These are phyloP conservation scores for Candida xyloterini DNA, from an alignment of 805 yeast species.

Conservation along the genomic window DNA sequence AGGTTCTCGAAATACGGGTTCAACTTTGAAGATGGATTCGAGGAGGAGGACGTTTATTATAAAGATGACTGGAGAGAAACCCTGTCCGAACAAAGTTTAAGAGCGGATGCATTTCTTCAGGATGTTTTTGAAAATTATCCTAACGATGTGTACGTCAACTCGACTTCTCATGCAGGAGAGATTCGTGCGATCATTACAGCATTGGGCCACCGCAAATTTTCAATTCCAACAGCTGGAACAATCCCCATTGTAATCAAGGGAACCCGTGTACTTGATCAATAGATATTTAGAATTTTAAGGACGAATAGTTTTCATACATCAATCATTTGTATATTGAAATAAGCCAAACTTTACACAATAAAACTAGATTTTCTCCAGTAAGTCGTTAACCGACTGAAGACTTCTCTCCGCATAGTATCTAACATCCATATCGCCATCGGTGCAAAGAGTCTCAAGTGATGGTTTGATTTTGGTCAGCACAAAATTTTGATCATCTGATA, in stretches of 20 bases:
- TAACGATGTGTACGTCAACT: constrained; percentile 38
- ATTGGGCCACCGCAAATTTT: constrained; percentile 51
- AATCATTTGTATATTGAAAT: no score
- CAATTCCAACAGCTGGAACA: constrained; percentile 65
- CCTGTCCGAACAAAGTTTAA: constrained; percentile 44
- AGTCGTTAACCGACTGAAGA: constrained; percentile 19
- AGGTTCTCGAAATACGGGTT: constrained; percentile 43
- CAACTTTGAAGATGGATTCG: constrained; percentile 40
- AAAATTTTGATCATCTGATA: constrained; percentile 33
- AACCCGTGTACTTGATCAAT: constrained; percentile 15
- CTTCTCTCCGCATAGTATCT: constrained; percentile 74
- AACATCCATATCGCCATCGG: constrained; percentile 86
- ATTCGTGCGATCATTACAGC: constrained; percentile 51
- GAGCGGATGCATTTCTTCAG: constrained; percentile 47
- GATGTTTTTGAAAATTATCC: constrained; percentile 36
- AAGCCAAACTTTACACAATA: neutral
- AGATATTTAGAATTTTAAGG: neutral
- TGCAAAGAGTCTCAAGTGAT: constrained; percentile 57
- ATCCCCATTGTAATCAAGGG: constrained; percentile 56
- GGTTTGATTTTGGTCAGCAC: constrained; percentile 57
- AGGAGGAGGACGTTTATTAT: constrained; percentile 50
- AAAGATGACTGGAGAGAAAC: constrained; percentile 46
- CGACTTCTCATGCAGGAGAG: constrained; percentile 63
- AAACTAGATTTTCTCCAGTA: constrained; percentile 14
- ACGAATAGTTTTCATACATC: no score